phyloP scores from a whole-genome alignment of 345 rosid species.

The Murraya koenigii region DNA sequence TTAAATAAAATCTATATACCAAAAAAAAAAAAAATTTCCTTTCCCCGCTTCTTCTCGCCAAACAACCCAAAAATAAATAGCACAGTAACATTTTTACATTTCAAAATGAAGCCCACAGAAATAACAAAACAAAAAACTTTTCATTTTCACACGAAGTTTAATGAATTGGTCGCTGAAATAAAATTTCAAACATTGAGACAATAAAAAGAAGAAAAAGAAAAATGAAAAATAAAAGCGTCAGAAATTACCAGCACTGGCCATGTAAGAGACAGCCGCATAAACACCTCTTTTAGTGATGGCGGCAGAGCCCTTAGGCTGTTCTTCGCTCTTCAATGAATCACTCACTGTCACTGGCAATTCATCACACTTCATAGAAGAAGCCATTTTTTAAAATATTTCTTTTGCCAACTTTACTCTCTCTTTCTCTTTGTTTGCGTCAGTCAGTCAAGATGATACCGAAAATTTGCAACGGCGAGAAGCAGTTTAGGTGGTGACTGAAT shows the following conservation, averaged over 20 bases:
- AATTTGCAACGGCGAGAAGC: not conserved
- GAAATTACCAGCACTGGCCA: constrained; percentile 45
- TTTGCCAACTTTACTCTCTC: not conserved
- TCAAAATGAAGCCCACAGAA: not conserved
- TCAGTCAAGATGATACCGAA: not conserved
- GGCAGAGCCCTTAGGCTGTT: constrained; percentile 9
- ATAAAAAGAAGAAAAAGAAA: not conserved
- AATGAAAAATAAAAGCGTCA: not conserved
- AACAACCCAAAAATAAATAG: not conserved
- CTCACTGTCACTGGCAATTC: not conserved
- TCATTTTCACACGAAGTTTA: not conserved
- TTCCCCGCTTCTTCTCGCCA: not conserved
- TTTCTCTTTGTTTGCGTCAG: not conserved
- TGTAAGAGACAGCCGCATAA: constrained; percentile 57
- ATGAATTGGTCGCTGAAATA: not conserved
- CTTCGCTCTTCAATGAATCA: constrained; percentile 10
- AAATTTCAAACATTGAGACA: not conserved
- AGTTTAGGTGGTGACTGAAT: not conserved
- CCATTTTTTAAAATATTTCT: not conserved
- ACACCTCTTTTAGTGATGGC: constrained; percentile 40
- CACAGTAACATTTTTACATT: not conserved
- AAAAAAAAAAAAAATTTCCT: not conserved
- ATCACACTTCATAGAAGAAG: no score
- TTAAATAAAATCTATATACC: not conserved
- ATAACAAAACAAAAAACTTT: not conserved